Conservation (phyloP, 441 rosid genomes). For the Populus hybrid region DNA sequence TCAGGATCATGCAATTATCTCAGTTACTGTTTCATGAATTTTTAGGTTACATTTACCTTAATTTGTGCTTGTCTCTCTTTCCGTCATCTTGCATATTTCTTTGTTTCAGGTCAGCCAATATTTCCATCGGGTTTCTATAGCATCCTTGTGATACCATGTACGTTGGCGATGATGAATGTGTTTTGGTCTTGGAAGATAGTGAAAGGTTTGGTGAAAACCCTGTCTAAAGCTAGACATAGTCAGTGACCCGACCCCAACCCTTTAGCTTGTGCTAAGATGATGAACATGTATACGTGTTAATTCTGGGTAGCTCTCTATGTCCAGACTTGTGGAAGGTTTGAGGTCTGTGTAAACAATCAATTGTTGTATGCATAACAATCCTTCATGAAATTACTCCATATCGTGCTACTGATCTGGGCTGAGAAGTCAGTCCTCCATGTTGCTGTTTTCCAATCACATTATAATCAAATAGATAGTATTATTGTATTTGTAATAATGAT, state of each 20-base stretch:
- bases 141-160: conserved; percentile 47
- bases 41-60: not conserved
- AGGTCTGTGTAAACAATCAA: not conserved
- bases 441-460: too few relatives aligned
- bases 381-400: too few relatives aligned
- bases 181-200: conserved; percentile 78
- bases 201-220: conserved; percentile 65
- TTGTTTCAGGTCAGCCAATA: conserved; percentile 53
- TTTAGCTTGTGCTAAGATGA: not conserved
- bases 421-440: too few relatives aligned
- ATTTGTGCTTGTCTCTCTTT: not conserved
- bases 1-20: not conserved
- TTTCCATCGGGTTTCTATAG: conserved; percentile 74
- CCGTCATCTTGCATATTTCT: not conserved
- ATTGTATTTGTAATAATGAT: too few relatives aligned
- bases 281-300: not conserved
- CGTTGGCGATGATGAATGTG: conserved; percentile 52
- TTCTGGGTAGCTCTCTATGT: not conserved
- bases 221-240: conserved; percentile 50
- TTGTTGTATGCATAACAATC: not conserved
- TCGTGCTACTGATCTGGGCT: too few relatives aligned
- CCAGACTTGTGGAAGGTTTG: not conserved
- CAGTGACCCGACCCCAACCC: conserved; percentile 27
- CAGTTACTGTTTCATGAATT: not conserved
- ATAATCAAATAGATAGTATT: too few relatives aligned